Evolutionary conservation across 1,284 basidiomycete species (phyloP), one percentile per base, ranked within the genome.

Genomic region (Ganoderma multipileum): DNA sequence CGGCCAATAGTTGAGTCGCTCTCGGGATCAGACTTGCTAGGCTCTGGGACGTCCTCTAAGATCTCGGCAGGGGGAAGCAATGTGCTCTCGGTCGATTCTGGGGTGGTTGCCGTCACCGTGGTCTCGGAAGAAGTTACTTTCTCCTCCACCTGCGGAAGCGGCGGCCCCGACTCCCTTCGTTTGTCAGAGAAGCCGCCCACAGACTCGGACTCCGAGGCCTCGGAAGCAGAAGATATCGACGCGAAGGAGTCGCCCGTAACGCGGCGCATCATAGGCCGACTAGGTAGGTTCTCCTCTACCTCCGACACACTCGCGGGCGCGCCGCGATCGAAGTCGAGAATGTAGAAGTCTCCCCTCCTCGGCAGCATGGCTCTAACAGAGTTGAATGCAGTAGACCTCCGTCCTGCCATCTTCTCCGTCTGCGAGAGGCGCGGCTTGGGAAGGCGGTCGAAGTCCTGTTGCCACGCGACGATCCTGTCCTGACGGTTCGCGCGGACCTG

Each of bases 381-480:
- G 57, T 85, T 85, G 73, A 94, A 91, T 0, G 89, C 84, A 33
- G 91, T 91, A 4, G 84, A 76, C 69, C 87, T 83, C 66, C 87
- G 87, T 52, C 80, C 81, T 3, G 28, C 20, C 12, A 33, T 52
- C 72, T 86, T 85, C 67, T 89, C 87, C 0, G 80, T 75, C 47
- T 84, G 83, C 18, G 72, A 83, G 68, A 75, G 66, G 50, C 88
- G 86, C 2, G 88, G 87, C 75, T 91, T 93, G 2, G 91, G 92
- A 67, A 90, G 82, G 65, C 86, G 86, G 75, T 94, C 91, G 76
- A 96, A 95, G 76, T 95, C 93, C 68, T 89, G 87, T 77, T 98
- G 96, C 95, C 97, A 99, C 54, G 94, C 94, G n/a, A 98, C 95
- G 63, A 98, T 96, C 79, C 93, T 94, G 77, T 98, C 95, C 81